Percentiles rank a stretch among this genome's conserved stretches.
phyloP scores from a whole-genome alignment of 108 stramenopile genomes.

The Fistulifera pelliculosa region DNA sequence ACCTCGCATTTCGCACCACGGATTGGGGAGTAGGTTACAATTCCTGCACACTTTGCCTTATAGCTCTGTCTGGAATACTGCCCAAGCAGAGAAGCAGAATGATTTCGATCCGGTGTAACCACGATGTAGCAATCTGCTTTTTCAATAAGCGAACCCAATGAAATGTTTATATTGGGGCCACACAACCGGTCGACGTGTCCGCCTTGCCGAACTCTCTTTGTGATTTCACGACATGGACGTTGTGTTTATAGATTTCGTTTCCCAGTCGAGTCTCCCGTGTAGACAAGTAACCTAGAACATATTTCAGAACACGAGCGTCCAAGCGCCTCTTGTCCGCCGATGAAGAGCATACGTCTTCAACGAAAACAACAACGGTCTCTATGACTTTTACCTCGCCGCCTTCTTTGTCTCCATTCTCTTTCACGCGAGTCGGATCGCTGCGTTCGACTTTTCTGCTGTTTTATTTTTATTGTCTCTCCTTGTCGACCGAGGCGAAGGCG shows the following conservation, averaged over 20 bases:
- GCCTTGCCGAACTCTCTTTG: conserved; percentile 40
- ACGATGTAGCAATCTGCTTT: conserved; percentile 60
- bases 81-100: conserved; percentile 56
- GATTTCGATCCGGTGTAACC: conserved; percentile 77
- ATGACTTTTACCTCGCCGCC: too few relatives aligned
- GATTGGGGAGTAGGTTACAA: conserved; percentile 72
- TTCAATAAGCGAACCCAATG: conserved; percentile 31
- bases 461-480: too few relatives aligned
- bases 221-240: conserved; percentile 46
- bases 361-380: too few relatives aligned
- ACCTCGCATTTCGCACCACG: conserved; percentile 70
- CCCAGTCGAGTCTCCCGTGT: conserved; percentile 11
- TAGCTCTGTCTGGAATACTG: conserved; percentile 62
- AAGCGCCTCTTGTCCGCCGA: too few relatives aligned
- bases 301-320: too few relatives aligned
- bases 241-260: conserved; percentile 33
- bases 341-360: too few relatives aligned
- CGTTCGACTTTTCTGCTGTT: too few relatives aligned
- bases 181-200: conserved; percentile 37
- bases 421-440: too few relatives aligned
- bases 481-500: too few relatives aligned
- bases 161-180: conserved; percentile 27
- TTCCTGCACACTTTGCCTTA: conserved; percentile 56
- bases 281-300: too few relatives aligned
- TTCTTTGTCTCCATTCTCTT: too few relatives aligned